Conservation (phyloP, 2,329 filamentous ascomycete species). For the Orbilia brochopaga region DNA sequence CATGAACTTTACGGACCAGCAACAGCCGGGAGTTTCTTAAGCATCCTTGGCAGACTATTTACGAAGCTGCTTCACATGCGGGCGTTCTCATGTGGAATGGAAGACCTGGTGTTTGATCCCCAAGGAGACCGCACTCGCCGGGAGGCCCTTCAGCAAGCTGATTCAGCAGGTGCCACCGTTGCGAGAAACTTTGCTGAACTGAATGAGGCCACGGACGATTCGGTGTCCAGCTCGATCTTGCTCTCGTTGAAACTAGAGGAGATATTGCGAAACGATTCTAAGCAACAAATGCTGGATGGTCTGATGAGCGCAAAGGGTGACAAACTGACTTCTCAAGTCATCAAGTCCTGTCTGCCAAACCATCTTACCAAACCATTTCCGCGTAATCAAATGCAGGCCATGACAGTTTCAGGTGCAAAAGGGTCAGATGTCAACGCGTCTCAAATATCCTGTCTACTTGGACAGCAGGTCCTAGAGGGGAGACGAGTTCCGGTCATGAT, state of each 20-base stretch:
- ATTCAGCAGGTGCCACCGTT: conserved; percentile 75
- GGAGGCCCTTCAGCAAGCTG: conserved; percentile 71
- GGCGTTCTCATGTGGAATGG: conserved; percentile 95
- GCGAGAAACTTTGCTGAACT: conserved; percentile 89
- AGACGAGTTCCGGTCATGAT: conserved; percentile 96
- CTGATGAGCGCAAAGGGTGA: conserved; percentile 76
- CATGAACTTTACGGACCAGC: conserved; percentile 92
- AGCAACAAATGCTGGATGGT: conserved; percentile 87
- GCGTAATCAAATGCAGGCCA: conserved; percentile 97
- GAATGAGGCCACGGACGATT: conserved; percentile 67
- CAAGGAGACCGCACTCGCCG: conserved; percentile 76
- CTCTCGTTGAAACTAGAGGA: conserved; percentile 81
- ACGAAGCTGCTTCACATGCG: conserved; percentile 91
- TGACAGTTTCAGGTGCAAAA: conserved; percentile 97
- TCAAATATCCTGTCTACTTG: conserved; percentile 95
- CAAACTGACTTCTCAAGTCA: conserved; percentile 77
- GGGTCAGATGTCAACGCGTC: conserved; percentile 92
- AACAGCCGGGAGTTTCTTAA: conserved; percentile 83
- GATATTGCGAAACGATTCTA: conserved; percentile 85
- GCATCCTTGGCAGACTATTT: conserved; percentile 84
- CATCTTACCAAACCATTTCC: conserved; percentile 92
- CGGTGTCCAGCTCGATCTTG: conserved; percentile 67
- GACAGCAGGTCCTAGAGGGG: conserved; percentile 94
- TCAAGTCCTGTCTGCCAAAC: conserved; percentile 76
- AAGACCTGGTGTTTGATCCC: conserved; percentile 84